phyloP scores from a whole-genome alignment of 495 filamentous ascomycete species.

The Neurospora tetrasperma region DNA sequence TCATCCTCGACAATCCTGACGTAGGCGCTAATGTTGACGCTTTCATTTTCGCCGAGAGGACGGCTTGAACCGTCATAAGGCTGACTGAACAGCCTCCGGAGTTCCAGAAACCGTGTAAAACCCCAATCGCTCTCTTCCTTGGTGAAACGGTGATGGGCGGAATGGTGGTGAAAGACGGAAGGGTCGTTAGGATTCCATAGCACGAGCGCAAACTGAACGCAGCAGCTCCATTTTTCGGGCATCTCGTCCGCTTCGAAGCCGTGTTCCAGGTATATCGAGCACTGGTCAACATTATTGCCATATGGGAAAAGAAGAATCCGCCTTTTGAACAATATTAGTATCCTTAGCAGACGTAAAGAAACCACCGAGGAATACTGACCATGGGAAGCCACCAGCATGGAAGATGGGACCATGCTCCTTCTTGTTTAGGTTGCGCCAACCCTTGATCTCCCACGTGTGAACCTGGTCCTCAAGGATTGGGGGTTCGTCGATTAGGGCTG shows the following conservation, averaged over 20 bases:
- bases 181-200: constrained; percentile 91
- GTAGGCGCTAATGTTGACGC: constrained; percentile 82
- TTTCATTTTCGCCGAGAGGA: constrained; percentile 81
- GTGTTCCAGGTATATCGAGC: constrained; percentile 94
- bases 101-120: constrained; percentile 84
- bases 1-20: constrained; percentile 92
- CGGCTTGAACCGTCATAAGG: constrained; percentile 51
- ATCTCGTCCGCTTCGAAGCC: constrained; percentile 55
- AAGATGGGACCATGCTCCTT: constrained; percentile 85
- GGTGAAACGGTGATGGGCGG: constrained; percentile 81
- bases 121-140: constrained; percentile 98
- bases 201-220: constrained; percentile 89
- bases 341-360: not conserved
- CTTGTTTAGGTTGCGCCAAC: constrained; percentile 62
- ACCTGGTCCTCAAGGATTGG: constrained; percentile 67
- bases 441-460: constrained; percentile 76
- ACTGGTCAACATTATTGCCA: constrained; percentile 84
- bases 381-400: constrained; percentile 76
- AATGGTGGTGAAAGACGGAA: constrained; percentile 56
- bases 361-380: constrained; percentile 41
- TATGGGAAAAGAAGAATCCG: constrained; percentile 90
- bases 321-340: constrained; percentile 39
- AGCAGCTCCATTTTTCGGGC: constrained; percentile 89
- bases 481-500: constrained; percentile 47
- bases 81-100: constrained; percentile 67